Percentiles rank a stretch among this genome's conserved stretches.
These are phyloP conservation scores for Cercospora sp. DNA, from an alignment of 2,329 filamentous ascomycete species.

Conservation along the genomic window DNA sequence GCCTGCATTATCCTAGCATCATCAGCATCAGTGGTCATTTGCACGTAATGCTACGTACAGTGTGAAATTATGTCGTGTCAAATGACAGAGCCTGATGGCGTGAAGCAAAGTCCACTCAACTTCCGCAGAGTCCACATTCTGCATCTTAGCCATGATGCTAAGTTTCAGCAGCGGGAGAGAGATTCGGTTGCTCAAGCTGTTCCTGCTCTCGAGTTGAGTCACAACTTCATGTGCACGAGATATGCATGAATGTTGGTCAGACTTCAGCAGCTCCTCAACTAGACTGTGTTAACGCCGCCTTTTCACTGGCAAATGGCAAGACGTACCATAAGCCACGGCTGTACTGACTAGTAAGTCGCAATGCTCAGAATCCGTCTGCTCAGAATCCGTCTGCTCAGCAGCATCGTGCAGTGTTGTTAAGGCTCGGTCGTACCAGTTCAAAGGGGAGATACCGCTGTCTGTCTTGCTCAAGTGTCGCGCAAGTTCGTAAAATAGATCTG, in stretches of 20 bases:
- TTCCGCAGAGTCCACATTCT: conserved; percentile 39
- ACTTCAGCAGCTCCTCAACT: conserved; percentile 32
- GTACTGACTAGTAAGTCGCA: conserved; percentile 66
- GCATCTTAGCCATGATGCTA: conserved; percentile 59
- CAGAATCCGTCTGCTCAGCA: conserved; percentile 57
- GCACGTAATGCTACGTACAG: conserved; percentile 41
- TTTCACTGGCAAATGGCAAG: conserved; percentile 1
- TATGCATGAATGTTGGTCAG: conserved; percentile 47
- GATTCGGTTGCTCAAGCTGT: conserved; percentile 59
- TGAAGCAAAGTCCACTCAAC: conserved; percentile 56
- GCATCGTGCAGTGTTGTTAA: conserved; percentile 58
- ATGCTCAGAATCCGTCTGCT: conserved; percentile 59
- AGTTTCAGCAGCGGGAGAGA: conserved; percentile 68
- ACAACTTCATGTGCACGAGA: conserved; percentile 59
- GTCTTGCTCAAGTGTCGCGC: conserved; percentile 52
- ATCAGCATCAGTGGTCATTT: background rate
- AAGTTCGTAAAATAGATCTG: conserved; percentile 70
- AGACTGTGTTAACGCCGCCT: background rate
- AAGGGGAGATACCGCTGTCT: conserved; percentile 56
- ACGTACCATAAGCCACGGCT: conserved; percentile 55
- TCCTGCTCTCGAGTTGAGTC: conserved; percentile 61
- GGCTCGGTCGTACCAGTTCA: conserved; percentile 73
- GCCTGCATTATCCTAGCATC: conserved; percentile 60
- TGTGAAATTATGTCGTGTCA: conserved; percentile 65
- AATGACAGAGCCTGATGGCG: conserved; percentile 61